A percentile compares a stretch with the other conserved stretches of the same genome.
These are phyloP conservation scores for Paraconiothyrium sp. DNA, from an alignment of 2,329 filamentous ascomycete genomes.

Conservation along the genomic window DNA sequence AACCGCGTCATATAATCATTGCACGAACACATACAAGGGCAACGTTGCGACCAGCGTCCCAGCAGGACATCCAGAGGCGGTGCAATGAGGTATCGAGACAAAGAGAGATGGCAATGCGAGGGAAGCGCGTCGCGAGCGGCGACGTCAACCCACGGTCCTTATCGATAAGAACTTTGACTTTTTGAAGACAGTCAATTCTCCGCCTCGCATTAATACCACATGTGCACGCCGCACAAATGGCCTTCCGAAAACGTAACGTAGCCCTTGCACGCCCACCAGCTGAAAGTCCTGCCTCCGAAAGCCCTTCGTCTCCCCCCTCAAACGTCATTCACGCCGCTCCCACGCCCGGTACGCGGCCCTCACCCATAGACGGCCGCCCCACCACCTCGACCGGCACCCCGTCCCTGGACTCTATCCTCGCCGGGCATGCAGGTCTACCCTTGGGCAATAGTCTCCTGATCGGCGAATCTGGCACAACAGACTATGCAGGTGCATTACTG, in stretches of 20 bases:
- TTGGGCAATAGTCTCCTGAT: constrained; percentile 83
- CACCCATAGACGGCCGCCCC: constrained; percentile 83
- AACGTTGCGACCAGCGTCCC: not conserved
- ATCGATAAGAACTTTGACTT: constrained; percentile 7
- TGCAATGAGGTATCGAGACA: not conserved
- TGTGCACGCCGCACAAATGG: constrained; percentile 57
- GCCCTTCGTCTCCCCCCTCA: constrained; percentile 20
- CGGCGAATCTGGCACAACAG: constrained; percentile 91
- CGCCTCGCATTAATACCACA: not conserved
- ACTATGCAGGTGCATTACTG: constrained; percentile 85
- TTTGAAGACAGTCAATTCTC: not conserved
- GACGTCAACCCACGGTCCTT: not conserved
- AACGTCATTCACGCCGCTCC: constrained; percentile 22
- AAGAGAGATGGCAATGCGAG: not conserved
- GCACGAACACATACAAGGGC: not conserved
- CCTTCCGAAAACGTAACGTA: constrained; percentile 74
- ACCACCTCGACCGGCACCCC: constrained; percentile 92
- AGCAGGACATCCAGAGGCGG: not conserved
- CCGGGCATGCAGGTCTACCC: constrained; percentile 84
- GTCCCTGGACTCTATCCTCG: constrained; percentile 84
- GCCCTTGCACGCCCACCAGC: constrained; percentile 57
- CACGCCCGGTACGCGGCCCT: constrained; percentile 73
- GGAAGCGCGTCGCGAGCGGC: not conserved
- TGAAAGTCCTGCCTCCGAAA: constrained; percentile 23
- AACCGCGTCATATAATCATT: not conserved